A percentile compares a stretch with the other conserved stretches of the same genome.
Evolutionary conservation across 176 grass and related monocot genomes (phyloP).

Genomic region (Rhipidocladum racemiflorum): DNA sequence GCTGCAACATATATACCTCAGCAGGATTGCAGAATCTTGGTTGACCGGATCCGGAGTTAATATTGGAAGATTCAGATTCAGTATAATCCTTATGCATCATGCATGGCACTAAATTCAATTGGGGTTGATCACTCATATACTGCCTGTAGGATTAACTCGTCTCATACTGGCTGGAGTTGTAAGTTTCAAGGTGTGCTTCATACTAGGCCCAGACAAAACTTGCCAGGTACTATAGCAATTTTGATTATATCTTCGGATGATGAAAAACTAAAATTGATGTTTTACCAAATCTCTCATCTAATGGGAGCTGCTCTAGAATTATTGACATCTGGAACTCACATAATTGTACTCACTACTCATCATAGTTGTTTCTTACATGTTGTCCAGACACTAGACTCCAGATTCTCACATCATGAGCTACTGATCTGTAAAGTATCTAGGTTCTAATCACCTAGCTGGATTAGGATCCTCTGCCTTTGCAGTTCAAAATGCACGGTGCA

Average conservation of each 20-base stretch:
- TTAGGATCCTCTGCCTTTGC: no score
- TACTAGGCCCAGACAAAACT: background rate
- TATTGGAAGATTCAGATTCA: background rate
- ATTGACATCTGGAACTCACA: background rate
- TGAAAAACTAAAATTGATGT: background rate
- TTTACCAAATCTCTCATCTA: background rate
- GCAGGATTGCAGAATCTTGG: background rate
- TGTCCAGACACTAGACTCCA: background rate
- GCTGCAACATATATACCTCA: background rate
- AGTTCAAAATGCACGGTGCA: no score
- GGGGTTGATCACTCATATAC: background rate
- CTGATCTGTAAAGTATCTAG: slow-evolving; percentile 2
- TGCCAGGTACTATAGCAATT: background rate
- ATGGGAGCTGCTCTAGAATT: background rate
- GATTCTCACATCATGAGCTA: background rate
- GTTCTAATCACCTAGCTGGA: background rate
- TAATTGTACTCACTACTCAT: background rate
- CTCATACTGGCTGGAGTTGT: background rate
- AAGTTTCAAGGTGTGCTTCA: background rate
- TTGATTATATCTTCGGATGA: background rate
- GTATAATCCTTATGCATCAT: background rate
- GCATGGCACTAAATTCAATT: background rate
- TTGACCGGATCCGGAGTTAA: background rate
- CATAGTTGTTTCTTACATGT: background rate
- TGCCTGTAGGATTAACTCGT: background rate